phyloP scores from a whole-genome alignment of 2,329 filamentous ascomycete species.

The Sporothrix inflata region DNA sequence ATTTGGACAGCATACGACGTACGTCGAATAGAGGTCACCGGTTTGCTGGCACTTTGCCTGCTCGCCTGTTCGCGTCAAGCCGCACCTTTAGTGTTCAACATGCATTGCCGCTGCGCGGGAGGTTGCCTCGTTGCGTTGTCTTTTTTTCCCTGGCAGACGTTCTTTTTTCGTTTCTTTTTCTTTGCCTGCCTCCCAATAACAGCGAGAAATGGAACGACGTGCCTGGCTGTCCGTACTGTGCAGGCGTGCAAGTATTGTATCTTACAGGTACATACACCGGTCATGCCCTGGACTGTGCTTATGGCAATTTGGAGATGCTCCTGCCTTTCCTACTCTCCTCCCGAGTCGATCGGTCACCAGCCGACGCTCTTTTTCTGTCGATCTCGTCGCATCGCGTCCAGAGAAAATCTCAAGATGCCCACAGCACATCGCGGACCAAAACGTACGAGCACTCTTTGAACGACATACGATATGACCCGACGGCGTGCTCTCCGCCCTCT shows the following conservation, averaged over 20 bases:
- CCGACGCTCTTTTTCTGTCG: neutral
- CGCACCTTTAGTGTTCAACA: neutral
- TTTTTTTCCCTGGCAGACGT: neutral
- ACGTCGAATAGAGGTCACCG: neutral
- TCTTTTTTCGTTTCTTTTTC: neutral
- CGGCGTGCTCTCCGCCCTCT: neutral
- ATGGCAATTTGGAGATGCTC: neutral
- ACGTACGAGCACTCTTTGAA: neutral
- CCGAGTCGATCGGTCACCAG: neutral
- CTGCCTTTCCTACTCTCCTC: neutral
- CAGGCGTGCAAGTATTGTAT: no score
- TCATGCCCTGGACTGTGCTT: neutral
- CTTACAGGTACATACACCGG: no score
- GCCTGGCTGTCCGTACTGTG: neutral
- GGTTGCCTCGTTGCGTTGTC: neutral
- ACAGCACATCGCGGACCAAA: neutral
- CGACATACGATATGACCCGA: no score
- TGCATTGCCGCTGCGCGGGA: no score
- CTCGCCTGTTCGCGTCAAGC: neutral
- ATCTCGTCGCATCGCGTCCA: neutral
- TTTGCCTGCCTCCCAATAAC: neutral
- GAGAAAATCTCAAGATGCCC: neutral
- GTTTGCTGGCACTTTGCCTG: neutral
- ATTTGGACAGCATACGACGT: neutral
- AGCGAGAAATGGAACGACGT: constrained; percentile 17